phyloP scores from a whole-genome alignment of 495 filamentous ascomycete genomes.

The Astrocystis sublimbata region DNA sequence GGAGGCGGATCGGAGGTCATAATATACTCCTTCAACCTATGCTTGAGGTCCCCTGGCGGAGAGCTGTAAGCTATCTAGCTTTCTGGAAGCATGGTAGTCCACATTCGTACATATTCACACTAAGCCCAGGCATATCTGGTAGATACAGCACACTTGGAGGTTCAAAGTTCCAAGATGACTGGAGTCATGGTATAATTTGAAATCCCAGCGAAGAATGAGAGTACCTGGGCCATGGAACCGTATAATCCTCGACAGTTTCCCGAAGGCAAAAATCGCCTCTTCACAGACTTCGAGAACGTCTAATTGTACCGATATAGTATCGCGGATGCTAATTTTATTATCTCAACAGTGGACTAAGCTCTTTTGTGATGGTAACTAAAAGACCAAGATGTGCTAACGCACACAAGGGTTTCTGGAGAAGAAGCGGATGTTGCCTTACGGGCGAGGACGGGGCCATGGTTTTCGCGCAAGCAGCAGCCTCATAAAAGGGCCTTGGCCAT shows the following conservation, averaged over 20 bases:
- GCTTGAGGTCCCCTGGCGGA: too few relatives aligned
- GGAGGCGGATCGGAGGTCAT: neutral
- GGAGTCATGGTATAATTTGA: constrained; percentile 7
- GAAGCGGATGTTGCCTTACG: too few relatives aligned
- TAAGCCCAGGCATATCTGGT: neutral
- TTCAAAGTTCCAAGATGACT: neutral
- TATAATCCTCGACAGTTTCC: neutral
- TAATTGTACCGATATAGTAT: too few relatives aligned
- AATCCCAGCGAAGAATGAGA: neutral
- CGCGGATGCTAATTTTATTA: too few relatives aligned
- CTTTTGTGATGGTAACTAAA: neutral
- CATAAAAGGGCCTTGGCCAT: neutral
- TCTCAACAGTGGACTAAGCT: too few relatives aligned
- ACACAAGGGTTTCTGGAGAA: too few relatives aligned
- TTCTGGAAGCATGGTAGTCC: neutral
- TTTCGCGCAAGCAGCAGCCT: neutral
- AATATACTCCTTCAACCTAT: neutral
- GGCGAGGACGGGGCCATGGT: too few relatives aligned
- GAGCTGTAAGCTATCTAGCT: neutral
- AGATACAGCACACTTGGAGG: constrained; percentile 3
- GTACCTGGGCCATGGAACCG: too few relatives aligned
- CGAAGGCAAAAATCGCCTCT: too few relatives aligned
- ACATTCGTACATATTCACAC: neutral
- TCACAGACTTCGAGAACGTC: too few relatives aligned
- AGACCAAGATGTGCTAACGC: neutral